Evolutionary conservation across 2,329 filamentous ascomycete species (phyloP).

Genomic region (Pleomassaria siparia): DNA sequence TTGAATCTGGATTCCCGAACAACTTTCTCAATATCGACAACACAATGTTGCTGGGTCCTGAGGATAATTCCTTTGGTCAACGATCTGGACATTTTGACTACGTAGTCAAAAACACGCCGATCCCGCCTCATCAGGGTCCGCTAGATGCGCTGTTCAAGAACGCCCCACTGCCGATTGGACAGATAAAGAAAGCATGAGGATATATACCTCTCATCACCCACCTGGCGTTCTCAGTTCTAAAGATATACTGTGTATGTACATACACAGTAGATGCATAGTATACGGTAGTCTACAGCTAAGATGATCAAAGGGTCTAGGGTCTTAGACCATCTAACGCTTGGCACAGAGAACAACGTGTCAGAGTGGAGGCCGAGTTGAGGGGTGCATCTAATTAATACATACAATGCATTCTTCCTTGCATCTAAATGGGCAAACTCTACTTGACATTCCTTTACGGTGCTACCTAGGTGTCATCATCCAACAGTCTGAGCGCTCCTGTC

Average conservation of each 20-base stretch:
- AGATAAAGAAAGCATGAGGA: background rate
- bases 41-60: constrained; percentile 23
- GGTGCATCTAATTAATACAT: too few species aligned
- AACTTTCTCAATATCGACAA: constrained; percentile 22
- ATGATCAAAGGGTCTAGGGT: too few species aligned
- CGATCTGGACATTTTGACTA: constrained; percentile 26
- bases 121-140: constrained; percentile 27
- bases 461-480: too few species aligned
- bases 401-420: too few species aligned
- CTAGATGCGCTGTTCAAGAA: constrained; percentile 19
- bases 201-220: background rate
- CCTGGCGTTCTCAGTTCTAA: background rate
- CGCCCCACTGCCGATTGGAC: background rate
- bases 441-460: too few species aligned
- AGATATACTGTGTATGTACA: background rate
- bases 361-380: too few species aligned
- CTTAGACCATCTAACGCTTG: too few species aligned
- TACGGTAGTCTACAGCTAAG: too few species aligned
- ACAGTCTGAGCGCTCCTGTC: too few species aligned
- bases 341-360: too few species aligned
- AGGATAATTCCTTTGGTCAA: constrained; percentile 24
- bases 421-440: too few species aligned
- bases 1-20: constrained; percentile 68
- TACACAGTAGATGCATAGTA: too few species aligned
- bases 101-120: constrained; percentile 25